Evolutionary conservation across 345 rosid species (phyloP), one percentile per base, ranked within the genome.

Genomic region (Hirschfeldia incana): DNA sequence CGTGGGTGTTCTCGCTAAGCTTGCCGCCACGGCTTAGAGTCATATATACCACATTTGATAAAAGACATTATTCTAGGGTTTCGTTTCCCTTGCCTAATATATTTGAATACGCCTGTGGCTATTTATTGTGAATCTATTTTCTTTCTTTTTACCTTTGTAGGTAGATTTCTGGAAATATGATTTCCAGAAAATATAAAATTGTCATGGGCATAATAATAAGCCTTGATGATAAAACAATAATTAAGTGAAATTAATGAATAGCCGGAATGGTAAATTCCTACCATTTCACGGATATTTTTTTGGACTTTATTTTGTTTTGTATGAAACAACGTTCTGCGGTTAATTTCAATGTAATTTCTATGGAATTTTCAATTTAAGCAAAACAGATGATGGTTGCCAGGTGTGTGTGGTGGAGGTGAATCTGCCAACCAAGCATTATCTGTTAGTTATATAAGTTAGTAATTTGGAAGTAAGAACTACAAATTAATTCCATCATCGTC

Each of bases 1-100:
- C 0, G 83, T 92, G 7, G 98, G 96, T 55, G 77, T 86, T 44
- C 85, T 94, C 3, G 98, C 97, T 1, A 94, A 88, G 87, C 93
- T 92, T 28, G 88, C 97, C 10, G 70, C 69, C 39, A 4, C 32
- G 28, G 76, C 72, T 55, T 80, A 75, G 62, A 69, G 77, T 53
- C 63, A 66, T 21, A 16, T 39, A n/a, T 33, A 72, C 55, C 64
- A 72, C 60, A 28, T 66, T 62, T 65, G 46, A 53, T 66, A 6
- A 73, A 63, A 78, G 32, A 39, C 59, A 78, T 59, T 72, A 63
- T 11, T 58, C 36, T 65, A 65, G 74, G 58, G 21, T 21, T 21
- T 21, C 21, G 46, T 66, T 60, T 73, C 21, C 27, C 53, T 34
- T 51, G 69, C 57, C 70, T 69, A 62, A 4, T 73, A 67, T 44